phyloP scores from a whole-genome alignment of 176 grass and related monocot genomes.

The Avena insularis region DNA sequence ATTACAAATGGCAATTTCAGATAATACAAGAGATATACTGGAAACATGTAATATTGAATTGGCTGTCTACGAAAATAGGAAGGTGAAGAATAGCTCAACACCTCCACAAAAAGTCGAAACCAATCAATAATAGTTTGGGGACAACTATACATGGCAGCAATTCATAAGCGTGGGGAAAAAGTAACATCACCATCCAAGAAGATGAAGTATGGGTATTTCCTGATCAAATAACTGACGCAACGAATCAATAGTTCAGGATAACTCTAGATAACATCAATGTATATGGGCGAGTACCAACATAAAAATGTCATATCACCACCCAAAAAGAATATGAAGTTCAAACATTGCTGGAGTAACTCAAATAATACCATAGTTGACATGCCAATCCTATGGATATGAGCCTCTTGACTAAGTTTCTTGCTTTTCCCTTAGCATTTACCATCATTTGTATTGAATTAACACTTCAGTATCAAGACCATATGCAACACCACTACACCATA shows the following conservation, averaged over 20 bases:
- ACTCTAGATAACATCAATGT: background rate
- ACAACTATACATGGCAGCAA: background rate
- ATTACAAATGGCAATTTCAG: background rate
- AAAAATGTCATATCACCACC: background rate
- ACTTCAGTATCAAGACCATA: background rate
- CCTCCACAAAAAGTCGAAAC: background rate
- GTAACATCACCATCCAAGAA: background rate
- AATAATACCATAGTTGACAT: slow-evolving; percentile 16
- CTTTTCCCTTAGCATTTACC: background rate
- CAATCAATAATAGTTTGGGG: background rate
- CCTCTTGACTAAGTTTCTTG: background rate
- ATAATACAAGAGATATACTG: background rate
- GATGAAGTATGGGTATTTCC: background rate
- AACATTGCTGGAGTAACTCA: background rate
- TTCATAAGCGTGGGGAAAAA: background rate
- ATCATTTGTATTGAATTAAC: background rate
- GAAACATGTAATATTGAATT: background rate
- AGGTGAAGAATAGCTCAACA: background rate
- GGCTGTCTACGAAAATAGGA: background rate
- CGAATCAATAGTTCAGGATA: background rate
- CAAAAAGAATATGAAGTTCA: too few relatives aligned
- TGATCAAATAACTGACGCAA: background rate
- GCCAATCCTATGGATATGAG: background rate
- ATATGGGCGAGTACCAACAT: background rate
- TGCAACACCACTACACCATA: background rate